Percentiles rank a stretch among this genome's conserved stretches.
These are phyloP conservation scores for Lactarius evosmus DNA, from an alignment of 768 basidiomycete genomes.

Conservation along the genomic window DNA sequence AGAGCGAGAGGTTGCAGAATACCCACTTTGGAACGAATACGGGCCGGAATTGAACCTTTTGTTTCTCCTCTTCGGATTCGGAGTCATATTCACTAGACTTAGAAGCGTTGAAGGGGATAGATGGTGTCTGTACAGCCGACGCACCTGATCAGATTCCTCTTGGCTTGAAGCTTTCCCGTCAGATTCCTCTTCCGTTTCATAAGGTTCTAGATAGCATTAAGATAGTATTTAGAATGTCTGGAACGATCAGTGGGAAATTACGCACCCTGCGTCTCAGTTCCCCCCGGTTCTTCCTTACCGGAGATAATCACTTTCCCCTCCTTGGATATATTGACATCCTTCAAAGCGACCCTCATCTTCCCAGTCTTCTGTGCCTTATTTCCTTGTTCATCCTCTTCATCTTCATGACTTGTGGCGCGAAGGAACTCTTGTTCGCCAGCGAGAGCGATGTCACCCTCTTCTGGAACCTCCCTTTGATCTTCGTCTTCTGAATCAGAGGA, in stretches of 20 bases:
- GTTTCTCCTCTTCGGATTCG: conserved; percentile 69
- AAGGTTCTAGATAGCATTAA: conserved; percentile 31
- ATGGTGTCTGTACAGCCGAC: conserved; percentile 26
- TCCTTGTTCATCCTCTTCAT: conserved; percentile 39
- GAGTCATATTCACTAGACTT: conserved; percentile 88
- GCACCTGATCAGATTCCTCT: conserved; percentile 45
- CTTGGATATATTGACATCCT: conserved; percentile 75
- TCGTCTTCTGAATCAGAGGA: conserved; percentile 61
- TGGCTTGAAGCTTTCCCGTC: conserved; percentile 39
- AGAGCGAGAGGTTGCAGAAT: background rate
- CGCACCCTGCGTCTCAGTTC: conserved; percentile 52
- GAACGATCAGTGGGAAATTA: conserved; percentile 30
- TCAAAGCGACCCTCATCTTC: conserved; percentile 70
- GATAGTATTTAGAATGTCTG: conserved; percentile 24
- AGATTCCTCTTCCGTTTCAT: conserved; percentile 48
- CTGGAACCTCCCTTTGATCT: conserved; percentile 37
- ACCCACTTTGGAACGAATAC: conserved; percentile 93
- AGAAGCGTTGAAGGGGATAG: conserved; percentile 26
- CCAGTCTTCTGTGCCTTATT: conserved; percentile 20
- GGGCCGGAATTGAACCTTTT: conserved; percentile 79
- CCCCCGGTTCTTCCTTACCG: conserved; percentile 73
- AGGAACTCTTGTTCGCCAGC: conserved; percentile 55
- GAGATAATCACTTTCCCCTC: conserved; percentile 80
- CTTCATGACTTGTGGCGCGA: conserved; percentile 45
- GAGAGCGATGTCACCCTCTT: conserved; percentile 52